A percentile compares a stretch with the other conserved stretches of the same genome.
Conservation (phyloP, 768 basidiomycete genomes). For the Crepidotus variabilis region DNA sequence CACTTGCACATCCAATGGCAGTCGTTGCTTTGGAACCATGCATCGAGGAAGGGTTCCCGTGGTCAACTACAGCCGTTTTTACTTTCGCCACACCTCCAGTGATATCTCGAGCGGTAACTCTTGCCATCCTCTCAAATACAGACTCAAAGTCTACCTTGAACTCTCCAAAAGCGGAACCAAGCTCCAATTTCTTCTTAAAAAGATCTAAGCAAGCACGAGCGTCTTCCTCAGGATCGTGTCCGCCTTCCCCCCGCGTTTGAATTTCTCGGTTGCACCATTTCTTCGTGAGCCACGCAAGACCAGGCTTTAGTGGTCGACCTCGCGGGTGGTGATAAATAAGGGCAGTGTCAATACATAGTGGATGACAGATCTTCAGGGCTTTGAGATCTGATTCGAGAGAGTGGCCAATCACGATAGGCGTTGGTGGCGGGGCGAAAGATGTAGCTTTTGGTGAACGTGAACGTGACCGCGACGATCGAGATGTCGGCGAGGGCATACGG, state of each 20-base stretch:
- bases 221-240: constrained; percentile 95
- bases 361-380: constrained; percentile 83
- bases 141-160: constrained; percentile 82
- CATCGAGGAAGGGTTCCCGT: constrained; percentile 80
- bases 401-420: constrained; percentile 87
- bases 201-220: constrained; percentile 86
- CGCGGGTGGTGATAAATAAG: constrained; percentile 89
- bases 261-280: constrained; percentile 92
- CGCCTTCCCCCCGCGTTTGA: constrained; percentile 77
- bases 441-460: constrained; percentile 6
- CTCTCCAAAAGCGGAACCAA: constrained; percentile 81
- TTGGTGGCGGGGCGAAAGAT: constrained; percentile 35
- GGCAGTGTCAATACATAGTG: constrained; percentile 88
- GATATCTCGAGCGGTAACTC: constrained; percentile 37
- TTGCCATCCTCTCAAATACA: constrained; percentile 81
- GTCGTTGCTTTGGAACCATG: constrained; percentile 83
- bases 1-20: constrained; percentile 66
- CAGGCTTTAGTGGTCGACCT: constrained; percentile 90
- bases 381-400: constrained; percentile 93
- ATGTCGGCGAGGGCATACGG: constrained; percentile 4
- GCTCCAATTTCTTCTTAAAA: constrained; percentile 73
- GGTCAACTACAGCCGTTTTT: constrained; percentile 73
- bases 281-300: constrained; percentile 94
- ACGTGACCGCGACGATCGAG: constrained; percentile 19
- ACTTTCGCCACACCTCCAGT: constrained; percentile 37